phyloP scores from a whole-genome alignment of 371 early-diverging fungal genomes.

The Zancudomyces culisetae region DNA sequence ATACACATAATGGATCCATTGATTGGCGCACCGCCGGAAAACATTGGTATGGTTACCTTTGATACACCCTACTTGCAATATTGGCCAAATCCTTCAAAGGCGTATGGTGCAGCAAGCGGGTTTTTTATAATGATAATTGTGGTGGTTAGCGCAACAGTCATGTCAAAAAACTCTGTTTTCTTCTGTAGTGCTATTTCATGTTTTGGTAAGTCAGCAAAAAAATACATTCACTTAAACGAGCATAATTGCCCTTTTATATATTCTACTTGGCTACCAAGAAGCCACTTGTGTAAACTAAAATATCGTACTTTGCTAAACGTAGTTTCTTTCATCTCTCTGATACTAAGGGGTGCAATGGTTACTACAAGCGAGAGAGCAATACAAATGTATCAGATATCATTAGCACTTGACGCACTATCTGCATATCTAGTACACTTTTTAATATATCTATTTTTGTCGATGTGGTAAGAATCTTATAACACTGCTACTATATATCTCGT shows the following conservation, averaged over 20 bases:
- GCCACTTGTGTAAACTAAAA: no score
- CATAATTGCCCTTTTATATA: no score
- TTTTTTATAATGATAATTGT: background rate
- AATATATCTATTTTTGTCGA: background rate
- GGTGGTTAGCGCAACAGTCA: background rate
- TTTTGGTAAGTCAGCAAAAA: no score
- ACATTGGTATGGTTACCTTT: slow-evolving; percentile 3
- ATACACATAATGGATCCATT: slow-evolving; percentile 3
- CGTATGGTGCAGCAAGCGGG: slow-evolving; percentile 3
- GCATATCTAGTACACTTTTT: background rate
- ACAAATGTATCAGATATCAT: slow-evolving; percentile 2
- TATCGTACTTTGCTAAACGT: no score
- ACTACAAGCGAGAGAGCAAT: background rate
- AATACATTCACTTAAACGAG: no score
- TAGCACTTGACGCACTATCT: background rate
- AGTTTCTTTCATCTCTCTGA: slow-evolving; percentile 1
- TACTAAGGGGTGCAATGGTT: slow-evolving; percentile 4
- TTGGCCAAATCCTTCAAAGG: slow-evolving; percentile 4
- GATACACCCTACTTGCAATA: slow-evolving; percentile 2
- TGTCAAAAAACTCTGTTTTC: background rate
- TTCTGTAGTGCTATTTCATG: background rate
- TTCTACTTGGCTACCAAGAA: no score
- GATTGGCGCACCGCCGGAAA: slow-evolving; percentile 3
- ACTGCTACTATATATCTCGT: no score
- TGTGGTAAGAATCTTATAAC: no score